Conservation (phyloP, 192 early-diverging fungal species). For the Chytriomyces sp. region DNA sequence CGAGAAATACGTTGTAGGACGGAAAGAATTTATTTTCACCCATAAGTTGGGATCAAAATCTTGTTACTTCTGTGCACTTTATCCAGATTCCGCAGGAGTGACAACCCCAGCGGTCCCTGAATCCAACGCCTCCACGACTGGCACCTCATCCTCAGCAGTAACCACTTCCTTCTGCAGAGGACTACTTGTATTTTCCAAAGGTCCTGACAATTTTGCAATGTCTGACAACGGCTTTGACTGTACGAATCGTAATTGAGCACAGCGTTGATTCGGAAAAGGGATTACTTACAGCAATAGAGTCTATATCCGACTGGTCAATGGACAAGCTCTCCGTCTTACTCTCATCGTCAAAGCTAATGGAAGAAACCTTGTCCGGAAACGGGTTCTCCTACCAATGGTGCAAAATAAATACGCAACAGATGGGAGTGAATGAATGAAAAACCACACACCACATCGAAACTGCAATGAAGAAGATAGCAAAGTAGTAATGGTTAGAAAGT, state of each 20-base stretch:
- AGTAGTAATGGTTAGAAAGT: neutral
- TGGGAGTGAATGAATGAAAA: neutral
- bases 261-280: too few species aligned
- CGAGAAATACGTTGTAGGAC: too few species aligned
- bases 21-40: too few species aligned
- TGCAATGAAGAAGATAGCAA: neutral
- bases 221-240: too few species aligned
- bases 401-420: neutral
- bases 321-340: neutral
- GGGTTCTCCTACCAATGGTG: conserved; percentile 31
- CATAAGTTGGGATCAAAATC: too few species aligned
- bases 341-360: conserved; percentile 37
- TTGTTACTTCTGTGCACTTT: too few species aligned
- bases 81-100: neutral
- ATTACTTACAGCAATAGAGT: conserved; percentile 3
- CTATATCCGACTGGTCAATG: conserved; percentile 5
- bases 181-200: neutral
- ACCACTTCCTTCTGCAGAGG: conserved; percentile 19
- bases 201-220: neutral
- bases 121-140: neutral
- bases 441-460: conserved; percentile 2
- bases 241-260: too few species aligned
- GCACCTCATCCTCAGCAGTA: conserved; percentile 5
- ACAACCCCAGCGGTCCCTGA: conserved; percentile 22
- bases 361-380: conserved; percentile 41